These are phyloP conservation scores for Haberlea rhodopensis DNA, from an alignment of 257 asterid genomes.

Conservation along the genomic window DNA sequence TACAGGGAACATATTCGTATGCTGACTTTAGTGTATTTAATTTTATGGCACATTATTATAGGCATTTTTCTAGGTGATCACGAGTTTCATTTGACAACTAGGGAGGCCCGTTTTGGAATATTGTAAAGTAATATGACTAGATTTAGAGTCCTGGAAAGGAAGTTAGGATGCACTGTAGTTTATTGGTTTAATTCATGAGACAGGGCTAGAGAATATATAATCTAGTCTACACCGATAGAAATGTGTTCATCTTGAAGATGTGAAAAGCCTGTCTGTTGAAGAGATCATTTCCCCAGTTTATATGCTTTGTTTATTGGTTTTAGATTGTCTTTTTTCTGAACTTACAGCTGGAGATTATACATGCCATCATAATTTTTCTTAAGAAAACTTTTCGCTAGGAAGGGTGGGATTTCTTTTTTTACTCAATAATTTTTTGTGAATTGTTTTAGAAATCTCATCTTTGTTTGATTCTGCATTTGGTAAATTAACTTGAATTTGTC, in stretches of 20 bases:
- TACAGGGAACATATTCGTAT: background rate
- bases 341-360: background rate
- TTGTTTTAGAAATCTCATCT: background rate
- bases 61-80: background rate
- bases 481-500: constrained; percentile 17
- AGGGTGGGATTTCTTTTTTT: constrained; percentile 1
- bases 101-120: background rate
- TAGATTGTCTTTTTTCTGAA: background rate
- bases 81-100: background rate
- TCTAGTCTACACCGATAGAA: background rate
- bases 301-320: background rate
- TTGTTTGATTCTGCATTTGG: background rate
- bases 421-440: background rate
- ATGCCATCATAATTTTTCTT: background rate
- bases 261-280: background rate
- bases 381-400: background rate
- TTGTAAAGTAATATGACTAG: constrained; percentile 7
- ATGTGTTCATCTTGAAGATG: background rate
- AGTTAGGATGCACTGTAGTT: background rate
- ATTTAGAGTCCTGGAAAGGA: constrained; percentile 4
- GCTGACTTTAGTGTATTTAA: background rate
- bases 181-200: background rate
- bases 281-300: too few species aligned
- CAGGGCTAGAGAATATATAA: background rate
- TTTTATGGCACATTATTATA: background rate